Evolutionary conservation across 169 alveolate genomes (phyloP).

Genomic region (Theileria equi): DNA sequence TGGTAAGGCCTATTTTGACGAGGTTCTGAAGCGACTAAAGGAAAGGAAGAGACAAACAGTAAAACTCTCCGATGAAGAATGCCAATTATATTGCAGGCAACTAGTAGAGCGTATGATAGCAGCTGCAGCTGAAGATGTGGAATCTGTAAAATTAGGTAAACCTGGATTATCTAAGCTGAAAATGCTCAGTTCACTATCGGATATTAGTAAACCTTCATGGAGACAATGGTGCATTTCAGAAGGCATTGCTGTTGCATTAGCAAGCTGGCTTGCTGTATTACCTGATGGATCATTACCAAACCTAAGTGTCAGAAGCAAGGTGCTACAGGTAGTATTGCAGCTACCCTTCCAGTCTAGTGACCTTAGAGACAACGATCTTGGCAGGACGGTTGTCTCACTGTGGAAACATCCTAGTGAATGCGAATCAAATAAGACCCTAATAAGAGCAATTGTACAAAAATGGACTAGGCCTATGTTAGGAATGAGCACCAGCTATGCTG

Average conservation of each 20-base stretch:
- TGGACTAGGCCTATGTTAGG: slow-evolving; percentile 82
- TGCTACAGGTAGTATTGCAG: slow-evolving; percentile 70
- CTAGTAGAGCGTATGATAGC: slow-evolving; percentile 64
- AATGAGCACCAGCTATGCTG: slow-evolving; percentile 67
- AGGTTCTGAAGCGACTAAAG: slow-evolving; percentile 56
- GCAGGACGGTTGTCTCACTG: slow-evolving; percentile 72
- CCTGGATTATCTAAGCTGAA: slow-evolving; percentile 79
- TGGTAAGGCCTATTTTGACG: slow-evolving; percentile 62
- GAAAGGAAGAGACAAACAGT: slow-evolving; percentile 54
- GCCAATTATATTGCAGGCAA: slow-evolving; percentile 52
- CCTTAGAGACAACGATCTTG: slow-evolving; percentile 78
- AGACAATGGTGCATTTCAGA: slow-evolving; percentile 76
- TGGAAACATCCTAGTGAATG: slow-evolving; percentile 81
- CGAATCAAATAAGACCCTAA: slow-evolving; percentile 73
- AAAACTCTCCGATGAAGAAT: slow-evolving; percentile 56
- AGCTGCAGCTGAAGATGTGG: slow-evolving; percentile 68
- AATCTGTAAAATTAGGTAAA: slow-evolving; percentile 70
- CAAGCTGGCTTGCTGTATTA: slow-evolving; percentile 76
- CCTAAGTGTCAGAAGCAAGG: slow-evolving; percentile 74
- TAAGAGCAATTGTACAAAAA: slow-evolving; percentile 76
- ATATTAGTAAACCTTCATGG: slow-evolving; percentile 78
- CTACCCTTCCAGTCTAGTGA: slow-evolving; percentile 77
- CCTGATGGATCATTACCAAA: slow-evolving; percentile 82
- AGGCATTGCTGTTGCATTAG: slow-evolving; percentile 78
- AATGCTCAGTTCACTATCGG: slow-evolving; percentile 74